Evolutionary conservation across 441 rosid species (phyloP).

Genomic region (Lepidium campestre): DNA sequence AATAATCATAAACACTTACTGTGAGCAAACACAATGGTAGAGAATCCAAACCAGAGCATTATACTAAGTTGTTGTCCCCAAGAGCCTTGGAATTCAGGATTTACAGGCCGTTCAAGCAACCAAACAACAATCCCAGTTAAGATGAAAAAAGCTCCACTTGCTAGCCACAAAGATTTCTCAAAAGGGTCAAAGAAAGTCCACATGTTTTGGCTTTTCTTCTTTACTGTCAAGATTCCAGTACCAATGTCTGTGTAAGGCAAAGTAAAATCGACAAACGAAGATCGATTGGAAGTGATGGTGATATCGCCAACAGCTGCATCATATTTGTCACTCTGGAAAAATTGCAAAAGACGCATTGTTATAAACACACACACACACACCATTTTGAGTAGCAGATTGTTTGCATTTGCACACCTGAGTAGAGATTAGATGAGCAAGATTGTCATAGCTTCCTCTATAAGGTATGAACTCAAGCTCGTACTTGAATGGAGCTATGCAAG

Average conservation of each 20-base stretch:
- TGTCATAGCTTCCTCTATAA: slow-evolving; percentile 13
- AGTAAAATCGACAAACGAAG: slow-evolving; percentile 37
- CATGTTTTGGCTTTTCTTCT: slow-evolving; percentile 6
- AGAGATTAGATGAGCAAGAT: slow-evolving; percentile 15
- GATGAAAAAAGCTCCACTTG: slow-evolving; percentile 32
- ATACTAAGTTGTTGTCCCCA: slow-evolving; percentile 33
- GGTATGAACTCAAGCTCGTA: slow-evolving; percentile 30
- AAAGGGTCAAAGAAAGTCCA: slow-evolving; percentile 46
- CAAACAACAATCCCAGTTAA: slow-evolving; percentile 33
- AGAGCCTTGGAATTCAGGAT: slow-evolving; percentile 35
- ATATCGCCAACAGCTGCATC: slow-evolving; percentile 47
- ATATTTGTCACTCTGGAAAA: slow-evolving; percentile 21
- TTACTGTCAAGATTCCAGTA: slow-evolving; percentile 26
- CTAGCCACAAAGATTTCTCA: slow-evolving; percentile 34
- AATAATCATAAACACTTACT: slow-evolving; percentile 15
- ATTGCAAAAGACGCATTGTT: neutral
- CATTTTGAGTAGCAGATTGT: neutral
- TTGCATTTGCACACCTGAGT: neutral
- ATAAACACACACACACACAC: neutral
- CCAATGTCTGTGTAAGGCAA: slow-evolving; percentile 39
- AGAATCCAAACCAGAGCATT: slow-evolving; percentile 43
- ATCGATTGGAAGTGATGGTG: slow-evolving; percentile 36
- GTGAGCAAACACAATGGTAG: slow-evolving; percentile 38
- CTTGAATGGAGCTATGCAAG: slow-evolving; percentile 24
- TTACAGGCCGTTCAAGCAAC: slow-evolving; percentile 35